Evolutionary conservation across 2,329 filamentous ascomycete species (phyloP), one percentile per base, ranked within the genome.

Genomic region (Pseudogymnoascus sp.): DNA sequence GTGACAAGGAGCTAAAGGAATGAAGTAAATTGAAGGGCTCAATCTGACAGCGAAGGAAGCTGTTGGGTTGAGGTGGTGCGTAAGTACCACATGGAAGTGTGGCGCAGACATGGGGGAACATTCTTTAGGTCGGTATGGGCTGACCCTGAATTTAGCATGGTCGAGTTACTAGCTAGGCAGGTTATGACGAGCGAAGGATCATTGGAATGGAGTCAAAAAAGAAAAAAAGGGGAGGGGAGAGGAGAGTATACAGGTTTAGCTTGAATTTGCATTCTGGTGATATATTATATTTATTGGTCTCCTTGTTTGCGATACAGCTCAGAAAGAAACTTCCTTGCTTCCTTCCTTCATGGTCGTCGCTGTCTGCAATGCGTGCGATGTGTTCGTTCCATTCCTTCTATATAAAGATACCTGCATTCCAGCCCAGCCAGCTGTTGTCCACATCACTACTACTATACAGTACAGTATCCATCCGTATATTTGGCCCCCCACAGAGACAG

Each of bases 31-130:
- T 51, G 45, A 51, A 51, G 1, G 6, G 45, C 13, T 51, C 45
- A 51, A 28, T 21, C 45, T 51, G 45, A 51, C 45, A 28, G 4
- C 45, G 45, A 51, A 51, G 45, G 45, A 51, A 51, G 45, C 45
- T 51, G 13, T 51, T 51, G 45, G 45, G 45, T 51, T 51, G 45
- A 51, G 45, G 45, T 51, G 45, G 45, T 51, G 45, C 45, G 45
- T 51, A 51, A 51, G 45, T 51, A 51, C 45, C 45, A 51, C 23
- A 51, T 51, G 23, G 45, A 51, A 51, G 45, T 51, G 45, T 51
- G 45, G 45, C 45, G 45, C 45, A 51, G 23, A 51, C 45, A 51
- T 51, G 45, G 45, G 45, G 45, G 45, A 51, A 51, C 45, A 51
- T 51, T 51, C 45, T 51, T 51, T 51, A 51, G 45, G 45, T 4